These are phyloP conservation scores for Psilocybe tampanensis DNA, from an alignment of 768 basidiomycete species.

Conservation along the genomic window DNA sequence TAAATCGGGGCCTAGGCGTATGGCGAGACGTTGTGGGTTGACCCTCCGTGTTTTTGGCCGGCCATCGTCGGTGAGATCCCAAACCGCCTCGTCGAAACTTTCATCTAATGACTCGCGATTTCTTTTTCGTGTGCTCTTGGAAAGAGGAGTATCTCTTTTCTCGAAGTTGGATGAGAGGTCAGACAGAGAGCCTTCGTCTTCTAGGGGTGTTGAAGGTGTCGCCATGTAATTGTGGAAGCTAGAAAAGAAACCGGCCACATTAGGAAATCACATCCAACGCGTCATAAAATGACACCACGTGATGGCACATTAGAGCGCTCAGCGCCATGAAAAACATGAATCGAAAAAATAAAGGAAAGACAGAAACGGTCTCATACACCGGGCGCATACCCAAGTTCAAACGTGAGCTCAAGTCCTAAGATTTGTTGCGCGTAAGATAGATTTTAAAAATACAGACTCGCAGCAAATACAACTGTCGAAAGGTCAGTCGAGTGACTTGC, in stretches of 20 bases:
- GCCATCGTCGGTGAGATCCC: slow-evolving; percentile 35
- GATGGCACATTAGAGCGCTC: slow-evolving; percentile 1
- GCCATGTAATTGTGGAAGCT: slow-evolving; percentile 30
- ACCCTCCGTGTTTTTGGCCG: slow-evolving; percentile 53
- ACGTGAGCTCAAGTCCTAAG: too few relatives aligned
- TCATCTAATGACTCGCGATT: slow-evolving; percentile 21
- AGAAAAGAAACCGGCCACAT: slow-evolving; percentile 1
- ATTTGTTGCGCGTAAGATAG: too few relatives aligned
- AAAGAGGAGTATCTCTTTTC: slow-evolving; percentile 7
- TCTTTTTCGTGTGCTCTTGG: slow-evolving; percentile 19
- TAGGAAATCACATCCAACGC: slow-evolving; percentile 11
- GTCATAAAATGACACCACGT: slow-evolving; percentile 15
- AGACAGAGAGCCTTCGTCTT: slow-evolving; percentile 11
- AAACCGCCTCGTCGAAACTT: slow-evolving; percentile 20
- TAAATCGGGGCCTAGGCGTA: slow-evolving; percentile 64
- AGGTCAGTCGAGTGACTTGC: slow-evolving; percentile 5
- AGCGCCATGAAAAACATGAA: background rate
- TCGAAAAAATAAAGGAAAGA: background rate
- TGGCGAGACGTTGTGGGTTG: slow-evolving; percentile 71
- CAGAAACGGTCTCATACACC: background rate
- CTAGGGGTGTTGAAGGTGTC: slow-evolving; percentile 29
- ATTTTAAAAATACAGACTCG: slow-evolving; percentile 79
- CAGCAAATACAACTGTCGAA: slow-evolving; percentile 76
- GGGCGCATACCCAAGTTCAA: too few relatives aligned
- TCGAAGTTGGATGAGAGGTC: slow-evolving; percentile 20